Evolutionary conservation across 108 stramenopile genomes (phyloP).

Genomic region (Aurantiochytrium sp.): DNA sequence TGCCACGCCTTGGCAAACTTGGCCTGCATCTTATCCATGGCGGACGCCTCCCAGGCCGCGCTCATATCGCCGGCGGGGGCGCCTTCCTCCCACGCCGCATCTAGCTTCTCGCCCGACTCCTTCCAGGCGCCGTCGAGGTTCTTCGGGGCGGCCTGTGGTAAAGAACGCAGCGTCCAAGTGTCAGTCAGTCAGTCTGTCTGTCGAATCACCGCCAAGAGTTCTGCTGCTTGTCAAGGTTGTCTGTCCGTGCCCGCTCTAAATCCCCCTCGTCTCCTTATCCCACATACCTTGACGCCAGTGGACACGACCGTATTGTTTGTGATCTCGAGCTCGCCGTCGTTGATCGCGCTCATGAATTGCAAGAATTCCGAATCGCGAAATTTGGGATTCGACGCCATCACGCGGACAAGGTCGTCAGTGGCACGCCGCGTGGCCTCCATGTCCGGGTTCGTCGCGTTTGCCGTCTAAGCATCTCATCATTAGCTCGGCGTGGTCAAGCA

Average conservation of each 20-base stretch:
- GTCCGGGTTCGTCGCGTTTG: background rate
- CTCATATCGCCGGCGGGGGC: background rate
- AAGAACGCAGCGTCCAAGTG: background rate
- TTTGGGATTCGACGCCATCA: conserved; percentile 19
- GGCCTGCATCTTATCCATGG: background rate
- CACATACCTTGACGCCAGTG: conserved; percentile 29
- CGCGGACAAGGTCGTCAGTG: conserved; percentile 7
- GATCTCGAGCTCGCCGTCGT: conserved; percentile 1
- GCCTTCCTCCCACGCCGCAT: background rate
- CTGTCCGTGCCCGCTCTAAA: too few relatives aligned
- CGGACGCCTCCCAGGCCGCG: background rate
- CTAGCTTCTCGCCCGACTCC: background rate
- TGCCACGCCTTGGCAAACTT: conserved; percentile 23
- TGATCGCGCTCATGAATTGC: background rate
- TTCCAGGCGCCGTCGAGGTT: conserved; percentile 10
- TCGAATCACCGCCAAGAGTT: too few relatives aligned
- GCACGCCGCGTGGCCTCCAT: conserved; percentile 28
- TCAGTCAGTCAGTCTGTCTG: background rate
- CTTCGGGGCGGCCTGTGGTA: background rate
- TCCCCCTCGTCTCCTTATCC: too few relatives aligned
- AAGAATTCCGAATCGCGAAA: conserved; percentile 26
- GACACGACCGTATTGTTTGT: background rate
- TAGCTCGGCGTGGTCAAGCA: too few relatives aligned
- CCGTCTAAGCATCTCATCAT: background rate
- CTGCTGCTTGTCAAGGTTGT: background rate